phyloP scores from a whole-genome alignment of 83 land plant genomes.

The Diphasiastrum complanatum region DNA sequence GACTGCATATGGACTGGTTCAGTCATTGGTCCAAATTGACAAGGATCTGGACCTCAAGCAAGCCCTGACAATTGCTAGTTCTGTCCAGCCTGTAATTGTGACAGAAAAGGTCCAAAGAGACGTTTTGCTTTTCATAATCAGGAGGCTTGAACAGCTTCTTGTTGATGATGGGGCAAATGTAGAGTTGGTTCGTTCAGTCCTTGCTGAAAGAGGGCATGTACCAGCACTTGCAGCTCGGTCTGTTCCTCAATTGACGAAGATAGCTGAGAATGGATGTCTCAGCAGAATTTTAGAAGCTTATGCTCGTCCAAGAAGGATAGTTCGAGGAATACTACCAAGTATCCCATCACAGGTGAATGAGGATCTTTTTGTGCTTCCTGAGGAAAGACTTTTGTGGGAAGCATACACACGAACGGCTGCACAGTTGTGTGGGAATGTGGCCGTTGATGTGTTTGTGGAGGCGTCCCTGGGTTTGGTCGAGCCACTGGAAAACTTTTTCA shows the following conservation, averaged over 20 bases:
- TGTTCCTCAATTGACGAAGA: conserved; percentile 66
- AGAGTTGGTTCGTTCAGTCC: conserved; percentile 76
- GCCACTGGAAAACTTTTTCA: conserved; percentile 75
- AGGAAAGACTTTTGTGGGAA: conserved; percentile 69
- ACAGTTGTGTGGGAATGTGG: conserved; percentile 52
- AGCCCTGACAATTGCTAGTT: conserved; percentile 61
- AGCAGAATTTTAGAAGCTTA: conserved; percentile 74
- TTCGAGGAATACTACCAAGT: too few species aligned
- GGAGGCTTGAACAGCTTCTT: conserved; percentile 87
- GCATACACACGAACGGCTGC: conserved; percentile 42
- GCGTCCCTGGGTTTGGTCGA: conserved; percentile 51
- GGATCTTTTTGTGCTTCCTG: conserved; percentile 47
- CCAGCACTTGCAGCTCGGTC: conserved; percentile 73
- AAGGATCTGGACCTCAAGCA: conserved; percentile 48
- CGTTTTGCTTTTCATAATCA: conserved; percentile 63
- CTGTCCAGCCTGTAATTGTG: conserved; percentile 53
- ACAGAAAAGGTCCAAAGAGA: conserved; percentile 39
- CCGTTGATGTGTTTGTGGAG: conserved; percentile 58
- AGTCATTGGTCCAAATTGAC: conserved; percentile 61
- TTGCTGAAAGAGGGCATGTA: conserved; percentile 68
- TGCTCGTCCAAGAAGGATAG: conserved; percentile 85
- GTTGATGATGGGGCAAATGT: conserved; percentile 70
- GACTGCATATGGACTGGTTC: conserved; percentile 87
- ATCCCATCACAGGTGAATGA: conserved; percentile 79
- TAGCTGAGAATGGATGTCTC: conserved; percentile 44